phyloP scores from a whole-genome alignment of 2,329 filamentous ascomycete genomes.

The Simplicillium sp. region DNA sequence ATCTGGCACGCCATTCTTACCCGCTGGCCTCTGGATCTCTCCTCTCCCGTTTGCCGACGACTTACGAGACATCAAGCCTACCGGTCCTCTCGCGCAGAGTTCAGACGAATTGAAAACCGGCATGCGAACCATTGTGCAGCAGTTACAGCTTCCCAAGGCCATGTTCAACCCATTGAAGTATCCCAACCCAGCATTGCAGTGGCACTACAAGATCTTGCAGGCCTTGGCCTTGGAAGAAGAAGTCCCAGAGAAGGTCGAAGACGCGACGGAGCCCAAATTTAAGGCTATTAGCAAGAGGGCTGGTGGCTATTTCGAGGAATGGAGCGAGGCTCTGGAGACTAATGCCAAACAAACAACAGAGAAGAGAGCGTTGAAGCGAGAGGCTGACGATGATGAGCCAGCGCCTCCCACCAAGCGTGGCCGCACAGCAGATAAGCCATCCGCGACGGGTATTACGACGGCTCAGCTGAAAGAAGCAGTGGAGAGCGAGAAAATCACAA shows the following conservation, averaged over 20 bases:
- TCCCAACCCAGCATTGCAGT: slow-evolving; percentile 86
- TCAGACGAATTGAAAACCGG: slow-evolving; percentile 66
- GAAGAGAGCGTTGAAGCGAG: slow-evolving; percentile 39
- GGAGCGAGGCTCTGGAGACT: slow-evolving; percentile 59
- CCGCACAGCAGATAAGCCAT: slow-evolving; percentile 22
- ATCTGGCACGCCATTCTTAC: slow-evolving; percentile 59
- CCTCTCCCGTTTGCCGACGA: slow-evolving; percentile 87
- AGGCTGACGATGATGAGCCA: slow-evolving; percentile 34
- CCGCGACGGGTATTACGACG: slow-evolving; percentile 27
- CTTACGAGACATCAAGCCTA: slow-evolving; percentile 63
- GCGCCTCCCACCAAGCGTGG: slow-evolving; percentile 37
- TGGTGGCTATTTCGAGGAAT: slow-evolving; percentile 68
- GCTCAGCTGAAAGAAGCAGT: slow-evolving; percentile 35
- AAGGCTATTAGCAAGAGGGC: slow-evolving; percentile 84
- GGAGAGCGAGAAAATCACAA: slow-evolving; percentile 36
- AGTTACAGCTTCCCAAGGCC: slow-evolving; percentile 79
- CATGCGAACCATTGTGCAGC: slow-evolving; percentile 76
- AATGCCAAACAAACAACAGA: slow-evolving; percentile 31
- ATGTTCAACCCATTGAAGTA: slow-evolving; percentile 80
- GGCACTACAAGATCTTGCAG: slow-evolving; percentile 94
- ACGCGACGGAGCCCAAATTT: slow-evolving; percentile 77
- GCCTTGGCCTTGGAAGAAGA: slow-evolving; percentile 88
- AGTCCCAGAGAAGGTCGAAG: slow-evolving; percentile 60
- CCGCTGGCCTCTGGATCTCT: slow-evolving; percentile 81
- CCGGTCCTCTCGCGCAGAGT: slow-evolving; percentile 39